Percentiles rank a stretch among this genome's conserved stretches.
These are phyloP conservation scores for Tilletia horrida DNA, from an alignment of 1,284 basidiomycete genomes.

Conservation along the genomic window DNA sequence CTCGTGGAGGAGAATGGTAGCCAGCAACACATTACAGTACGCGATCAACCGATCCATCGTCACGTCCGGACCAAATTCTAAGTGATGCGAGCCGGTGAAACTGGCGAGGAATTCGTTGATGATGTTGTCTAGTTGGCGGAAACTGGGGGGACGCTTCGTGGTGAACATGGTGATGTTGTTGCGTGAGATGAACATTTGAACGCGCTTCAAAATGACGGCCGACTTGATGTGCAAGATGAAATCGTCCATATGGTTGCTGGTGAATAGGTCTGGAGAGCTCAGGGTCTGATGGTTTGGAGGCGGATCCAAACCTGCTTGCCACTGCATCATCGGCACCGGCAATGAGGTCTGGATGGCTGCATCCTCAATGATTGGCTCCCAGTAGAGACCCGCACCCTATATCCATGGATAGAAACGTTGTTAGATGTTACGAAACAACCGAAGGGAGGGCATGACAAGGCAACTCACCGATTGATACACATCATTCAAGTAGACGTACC, in stretches of 20 bases:
- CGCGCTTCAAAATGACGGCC: neutral
- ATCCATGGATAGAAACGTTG: neutral
- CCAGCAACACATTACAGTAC: conserved; percentile 17
- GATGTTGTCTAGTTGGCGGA: conserved; percentile 20
- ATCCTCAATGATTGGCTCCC: conserved; percentile 23
- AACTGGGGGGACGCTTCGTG: conserved; percentile 16
- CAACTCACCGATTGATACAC: conserved; percentile 17
- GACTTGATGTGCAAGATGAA: conserved; percentile 28
- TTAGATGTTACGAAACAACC: neutral
- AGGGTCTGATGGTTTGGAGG: conserved; percentile 23
- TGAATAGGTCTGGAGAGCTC: conserved; percentile 25
- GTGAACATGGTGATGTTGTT: conserved; percentile 15
- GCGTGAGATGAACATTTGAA: conserved; percentile 16
- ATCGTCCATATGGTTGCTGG: conserved; percentile 27
- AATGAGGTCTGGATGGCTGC: conserved; percentile 21
- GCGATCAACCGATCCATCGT: conserved; percentile 22
- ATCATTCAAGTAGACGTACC: conserved; percentile 28
- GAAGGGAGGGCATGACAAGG: neutral
- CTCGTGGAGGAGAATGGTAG: conserved; percentile 24
- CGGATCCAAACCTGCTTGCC: conserved; percentile 23
- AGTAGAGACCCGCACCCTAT: conserved; percentile 15
- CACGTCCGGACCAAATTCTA: conserved; percentile 18
- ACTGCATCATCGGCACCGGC: conserved; percentile 20
- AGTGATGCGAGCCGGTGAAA: conserved; percentile 18
- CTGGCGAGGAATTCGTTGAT: conserved; percentile 24